Evolutionary conservation across 768 basidiomycete species (phyloP), one percentile per base, ranked within the genome.

Genomic region (Phaffia tasmanica): DNA sequence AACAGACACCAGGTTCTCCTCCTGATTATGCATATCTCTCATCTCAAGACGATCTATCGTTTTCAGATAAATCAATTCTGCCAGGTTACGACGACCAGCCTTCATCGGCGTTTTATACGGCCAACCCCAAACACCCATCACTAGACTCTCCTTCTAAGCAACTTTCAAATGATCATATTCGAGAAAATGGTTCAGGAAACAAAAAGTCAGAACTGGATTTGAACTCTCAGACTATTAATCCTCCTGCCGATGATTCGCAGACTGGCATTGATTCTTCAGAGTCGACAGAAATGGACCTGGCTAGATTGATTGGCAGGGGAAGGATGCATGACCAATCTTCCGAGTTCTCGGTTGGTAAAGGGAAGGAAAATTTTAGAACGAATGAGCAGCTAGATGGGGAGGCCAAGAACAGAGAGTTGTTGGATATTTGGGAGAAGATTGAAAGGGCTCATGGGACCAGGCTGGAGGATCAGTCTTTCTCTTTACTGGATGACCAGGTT

Each of bases 231-330:
- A 42, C 6, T 42, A 11, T 42, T 5, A 42, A 42, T 42, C 11
- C 35, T 42, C 35, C 6, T 42, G 35, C 11, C 4, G 35, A 42
- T 42, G 35, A 42, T 11, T 11, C 4, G 11, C 35, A 11, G 35
- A 11, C 35, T 11, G 35, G 11, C 35, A 11, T 11, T 11, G 11
- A 42, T 4, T 42, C 4, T 42, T 42, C 35, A 42, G 72, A 81
- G 81, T 6, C 78, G 83, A 81, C 82, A 16, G 82, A 89, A 75
- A 82, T 90, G 79, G 87, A 89, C 75, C 81, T 81, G 54, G 89
- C 87, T 5, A 78, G 83, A 8, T 77, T 77, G 63, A 78, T 79
- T 51, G 62, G 70, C 18, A 83, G 70, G 80, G 81, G 65, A 72
- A 72, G 53, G 81, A 83, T 70, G 11, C 64, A 61, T 6, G 74